A percentile compares a stretch with the other conserved stretches of the same genome.
phyloP scores from a whole-genome alignment of 345 rosid species.

The Salix exigua region DNA sequence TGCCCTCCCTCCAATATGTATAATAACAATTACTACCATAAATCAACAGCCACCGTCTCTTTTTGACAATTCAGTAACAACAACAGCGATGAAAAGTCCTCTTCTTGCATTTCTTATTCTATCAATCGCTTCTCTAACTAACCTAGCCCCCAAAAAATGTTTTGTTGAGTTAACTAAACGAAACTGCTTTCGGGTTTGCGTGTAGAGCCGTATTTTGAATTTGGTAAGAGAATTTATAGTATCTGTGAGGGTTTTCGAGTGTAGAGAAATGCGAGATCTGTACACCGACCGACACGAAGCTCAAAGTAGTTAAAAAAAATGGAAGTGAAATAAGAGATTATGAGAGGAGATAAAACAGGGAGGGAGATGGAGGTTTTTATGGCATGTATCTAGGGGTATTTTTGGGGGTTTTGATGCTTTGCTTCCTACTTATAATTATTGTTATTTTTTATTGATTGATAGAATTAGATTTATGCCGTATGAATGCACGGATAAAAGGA shows the following conservation, averaged over 20 bases:
- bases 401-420: background rate
- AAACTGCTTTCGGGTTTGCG: background rate
- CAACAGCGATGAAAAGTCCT: background rate
- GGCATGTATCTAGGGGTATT: constrained; percentile 39
- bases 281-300: constrained; percentile 44
- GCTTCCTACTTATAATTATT: background rate
- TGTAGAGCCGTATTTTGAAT: background rate
- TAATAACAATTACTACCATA: constrained; percentile 10
- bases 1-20: constrained; percentile 7
- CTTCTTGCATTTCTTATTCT: background rate
- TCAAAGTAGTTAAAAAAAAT: too few relatives aligned
- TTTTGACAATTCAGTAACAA: constrained; percentile 25
- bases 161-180: background rate
- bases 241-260: constrained; percentile 8
- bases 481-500: background rate
- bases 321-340: background rate
- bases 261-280: constrained; percentile 42
- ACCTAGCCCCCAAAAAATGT: background rate
- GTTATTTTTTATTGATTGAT: background rate
- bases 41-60: constrained; percentile 8
- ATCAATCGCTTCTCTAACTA: background rate
- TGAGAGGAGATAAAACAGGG: constrained; percentile 8
- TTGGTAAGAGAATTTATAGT: background rate
- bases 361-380: constrained; percentile 14
- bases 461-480: background rate